These are phyloP conservation scores for Sporobolomyces roseus DNA, from an alignment of 768 basidiomycete genomes.

Conservation along the genomic window DNA sequence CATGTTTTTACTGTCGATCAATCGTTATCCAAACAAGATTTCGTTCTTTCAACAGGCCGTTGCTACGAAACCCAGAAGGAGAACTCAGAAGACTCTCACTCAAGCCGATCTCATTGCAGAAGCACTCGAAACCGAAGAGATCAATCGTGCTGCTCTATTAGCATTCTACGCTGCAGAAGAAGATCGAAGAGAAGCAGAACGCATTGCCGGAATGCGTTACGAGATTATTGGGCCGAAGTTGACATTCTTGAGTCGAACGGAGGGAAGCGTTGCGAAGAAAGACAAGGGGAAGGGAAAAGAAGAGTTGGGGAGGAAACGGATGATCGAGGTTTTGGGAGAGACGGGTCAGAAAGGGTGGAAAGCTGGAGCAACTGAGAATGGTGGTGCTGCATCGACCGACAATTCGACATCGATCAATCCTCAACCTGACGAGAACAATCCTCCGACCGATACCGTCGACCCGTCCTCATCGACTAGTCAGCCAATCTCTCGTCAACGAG, in stretches of 20 bases:
- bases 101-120: conserved; percentile 80
- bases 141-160: conserved; percentile 70
- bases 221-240: conserved; percentile 58
- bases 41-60: neutral
- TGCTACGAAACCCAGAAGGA: conserved; percentile 19
- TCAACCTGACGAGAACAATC: neutral
- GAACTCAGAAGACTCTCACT: conserved; percentile 49
- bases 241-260: conserved; percentile 45
- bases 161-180: conserved; percentile 77
- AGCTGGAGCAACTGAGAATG: conserved; percentile 5
- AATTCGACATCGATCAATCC: no score
- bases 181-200: conserved; percentile 63
- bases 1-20: neutral
- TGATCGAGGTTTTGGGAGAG: conserved; percentile 32
- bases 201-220: conserved; percentile 59
- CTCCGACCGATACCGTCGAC: neutral
- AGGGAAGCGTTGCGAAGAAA: conserved; percentile 12
- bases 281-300: conserved; percentile 20
- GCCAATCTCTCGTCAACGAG: neutral
- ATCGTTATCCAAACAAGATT: neutral
- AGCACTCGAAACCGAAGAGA: conserved; percentile 81
- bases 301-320: conserved; percentile 18
- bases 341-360: conserved; percentile 25
- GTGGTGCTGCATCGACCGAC: no score
- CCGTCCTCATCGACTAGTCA: neutral